A percentile compares a stretch with the other conserved stretches of the same genome.
These are phyloP conservation scores for Pichia thaimueangensis DNA, from an alignment of 805 yeast genomes.

Conservation along the genomic window DNA sequence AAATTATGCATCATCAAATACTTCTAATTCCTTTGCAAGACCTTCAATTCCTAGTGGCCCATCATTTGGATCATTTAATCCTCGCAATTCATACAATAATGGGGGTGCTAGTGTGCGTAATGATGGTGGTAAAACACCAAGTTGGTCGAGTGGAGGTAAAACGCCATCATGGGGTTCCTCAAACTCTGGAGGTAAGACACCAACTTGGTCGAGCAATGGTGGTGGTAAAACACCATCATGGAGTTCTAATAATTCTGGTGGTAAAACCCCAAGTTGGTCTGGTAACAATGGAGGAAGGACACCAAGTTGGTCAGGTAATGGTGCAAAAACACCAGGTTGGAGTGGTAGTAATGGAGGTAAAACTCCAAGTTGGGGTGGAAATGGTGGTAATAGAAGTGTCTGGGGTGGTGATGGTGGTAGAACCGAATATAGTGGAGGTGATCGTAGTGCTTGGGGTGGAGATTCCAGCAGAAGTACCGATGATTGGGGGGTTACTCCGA, in stretches of 20 bases:
- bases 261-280: conserved; percentile 38
- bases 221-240: conserved; percentile 48
- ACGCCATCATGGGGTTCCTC: conserved; percentile 33
- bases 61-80: conserved; percentile 4
- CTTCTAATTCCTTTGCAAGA: neutral
- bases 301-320: conserved; percentile 34
- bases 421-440: conserved; percentile 26
- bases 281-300: conserved; percentile 27
- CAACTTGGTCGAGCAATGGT: conserved; percentile 30
- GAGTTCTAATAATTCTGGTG: conserved; percentile 33
- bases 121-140: conserved; percentile 24
- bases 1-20: neutral
- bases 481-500: conserved; percentile 40
- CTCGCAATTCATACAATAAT: neutral
- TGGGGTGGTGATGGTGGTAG: conserved; percentile 24
- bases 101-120: neutral
- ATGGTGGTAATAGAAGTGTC: conserved; percentile 13
- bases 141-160: conserved; percentile 25
- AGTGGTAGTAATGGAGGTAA: conserved; percentile 24
- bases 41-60: neutral
- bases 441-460: conserved; percentile 16
- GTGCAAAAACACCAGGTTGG: conserved; percentile 36
- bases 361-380: conserved; percentile 36
- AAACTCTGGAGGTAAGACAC: conserved; percentile 28
- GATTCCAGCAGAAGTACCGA: conserved; percentile 34